phyloP scores from a whole-genome alignment of 495 filamentous ascomycete genomes.

The Hypoxylon trugodes region DNA sequence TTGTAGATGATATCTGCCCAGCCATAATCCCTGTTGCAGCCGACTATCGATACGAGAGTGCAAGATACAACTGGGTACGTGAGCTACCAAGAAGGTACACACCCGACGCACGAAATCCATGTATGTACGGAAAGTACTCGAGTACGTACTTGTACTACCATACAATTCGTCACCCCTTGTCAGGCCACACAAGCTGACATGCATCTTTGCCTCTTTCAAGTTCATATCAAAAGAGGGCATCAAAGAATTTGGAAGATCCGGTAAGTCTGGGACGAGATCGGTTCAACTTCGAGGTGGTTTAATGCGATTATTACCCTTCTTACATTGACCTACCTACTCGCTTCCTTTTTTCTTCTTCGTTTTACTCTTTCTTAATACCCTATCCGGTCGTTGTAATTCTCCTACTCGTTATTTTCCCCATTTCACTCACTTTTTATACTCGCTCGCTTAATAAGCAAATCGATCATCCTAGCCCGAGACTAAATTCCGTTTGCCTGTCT shows the following conservation, averaged over 20 bases:
- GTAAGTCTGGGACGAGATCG: constrained; percentile 23
- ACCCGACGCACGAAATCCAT: too few relatives aligned
- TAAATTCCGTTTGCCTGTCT: neutral
- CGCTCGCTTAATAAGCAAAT: constrained; percentile 22
- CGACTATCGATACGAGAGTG: constrained; percentile 29
- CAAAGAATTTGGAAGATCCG: constrained; percentile 25
- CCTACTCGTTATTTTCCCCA: neutral
- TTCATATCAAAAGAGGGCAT: constrained; percentile 19
- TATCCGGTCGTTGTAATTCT: neutral
- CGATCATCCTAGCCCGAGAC: neutral
- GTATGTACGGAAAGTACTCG: too few relatives aligned
- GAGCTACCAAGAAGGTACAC: too few relatives aligned
- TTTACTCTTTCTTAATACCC: neutral
- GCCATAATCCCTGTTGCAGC: constrained; percentile 32
- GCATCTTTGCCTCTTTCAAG: constrained; percentile 32
- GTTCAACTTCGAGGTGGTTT: too few relatives aligned
- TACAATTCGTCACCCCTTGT: constrained; percentile 38
- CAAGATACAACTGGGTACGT: too few relatives aligned
- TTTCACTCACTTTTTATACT: constrained; percentile 15
- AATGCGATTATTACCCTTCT: constrained; percentile 24
- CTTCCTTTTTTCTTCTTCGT: constrained; percentile 4
- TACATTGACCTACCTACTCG: constrained; percentile 1
- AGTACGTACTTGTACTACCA: too few relatives aligned
- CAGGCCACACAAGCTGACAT: constrained; percentile 41
- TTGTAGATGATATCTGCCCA: constrained; percentile 44